phyloP scores from a whole-genome alignment of 2,329 filamentous ascomycete genomes.

The Cadophora luteo-olivacea region DNA sequence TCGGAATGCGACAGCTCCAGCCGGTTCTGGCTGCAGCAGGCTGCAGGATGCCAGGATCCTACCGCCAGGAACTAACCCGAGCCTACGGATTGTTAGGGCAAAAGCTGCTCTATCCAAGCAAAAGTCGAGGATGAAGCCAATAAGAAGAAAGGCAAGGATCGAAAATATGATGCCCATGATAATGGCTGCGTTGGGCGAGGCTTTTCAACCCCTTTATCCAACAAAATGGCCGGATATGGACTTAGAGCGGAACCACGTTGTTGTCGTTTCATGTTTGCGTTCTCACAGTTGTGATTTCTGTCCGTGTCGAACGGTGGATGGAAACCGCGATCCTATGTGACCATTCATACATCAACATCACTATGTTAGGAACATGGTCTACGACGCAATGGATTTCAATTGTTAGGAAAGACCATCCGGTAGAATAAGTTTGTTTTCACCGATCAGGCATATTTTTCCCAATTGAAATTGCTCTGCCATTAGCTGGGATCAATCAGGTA shows the following conservation, averaged over 20 bases:
- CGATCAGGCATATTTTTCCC: not conserved
- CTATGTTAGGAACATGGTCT: not conserved
- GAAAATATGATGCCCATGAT: not conserved
- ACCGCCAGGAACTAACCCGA: slow-evolving; percentile 9
- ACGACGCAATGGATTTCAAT: not conserved
- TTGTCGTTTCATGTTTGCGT: not conserved
- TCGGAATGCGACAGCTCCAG: slow-evolving; percentile 3
- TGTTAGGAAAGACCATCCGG: not conserved
- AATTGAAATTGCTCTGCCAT: not conserved
- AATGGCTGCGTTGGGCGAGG: not conserved
- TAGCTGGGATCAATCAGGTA: slow-evolving; percentile 36
- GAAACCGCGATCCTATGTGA: not conserved
- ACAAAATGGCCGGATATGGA: not conserved
- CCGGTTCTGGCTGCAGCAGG: slow-evolving; percentile 1
- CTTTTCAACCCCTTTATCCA: not conserved
- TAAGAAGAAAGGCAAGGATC: not conserved
- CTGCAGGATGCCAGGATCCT: slow-evolving; percentile 4
- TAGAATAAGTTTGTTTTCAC: not conserved
- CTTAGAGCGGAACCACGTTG: not conserved
- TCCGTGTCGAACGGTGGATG: no score
- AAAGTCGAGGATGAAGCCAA: not conserved
- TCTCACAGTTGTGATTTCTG: no score
- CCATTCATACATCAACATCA: not conserved
- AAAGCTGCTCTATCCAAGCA: not conserved
- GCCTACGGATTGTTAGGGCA: not conserved